phyloP scores from a whole-genome alignment of 345 rosid genomes.

The Populus deltoides region DNA sequence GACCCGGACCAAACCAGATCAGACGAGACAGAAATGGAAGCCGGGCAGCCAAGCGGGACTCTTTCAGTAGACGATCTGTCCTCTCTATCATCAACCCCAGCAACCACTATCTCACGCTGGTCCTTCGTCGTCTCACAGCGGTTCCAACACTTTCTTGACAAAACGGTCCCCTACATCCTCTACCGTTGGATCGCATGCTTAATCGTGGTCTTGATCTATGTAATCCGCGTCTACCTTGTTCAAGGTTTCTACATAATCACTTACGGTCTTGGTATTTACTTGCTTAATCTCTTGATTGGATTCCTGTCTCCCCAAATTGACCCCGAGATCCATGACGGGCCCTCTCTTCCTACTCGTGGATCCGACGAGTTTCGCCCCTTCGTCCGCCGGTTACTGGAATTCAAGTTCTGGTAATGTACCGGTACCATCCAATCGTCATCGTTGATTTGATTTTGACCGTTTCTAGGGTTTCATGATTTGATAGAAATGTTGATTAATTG shows the following conservation, averaged over 20 bases:
- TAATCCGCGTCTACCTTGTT: constrained; percentile 68
- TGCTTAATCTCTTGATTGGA: constrained; percentile 78
- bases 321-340: constrained; percentile 66
- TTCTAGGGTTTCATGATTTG: not conserved
- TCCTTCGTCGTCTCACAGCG: constrained; percentile 30
- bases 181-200: constrained; percentile 61
- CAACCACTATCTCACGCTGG: constrained; percentile 42
- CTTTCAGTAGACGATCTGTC: constrained; percentile 32
- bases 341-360: constrained; percentile 74
- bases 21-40: constrained; percentile 26
- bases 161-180: constrained; percentile 24
- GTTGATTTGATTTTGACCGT: not conserved
- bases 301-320: constrained; percentile 94
- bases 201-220: constrained; percentile 48
- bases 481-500: not conserved
- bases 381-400: constrained; percentile 87
- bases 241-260: constrained; percentile 91
- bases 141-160: constrained; percentile 31
- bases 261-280: constrained; percentile 82
- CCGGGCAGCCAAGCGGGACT: constrained; percentile 31
- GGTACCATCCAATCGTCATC: not conserved
- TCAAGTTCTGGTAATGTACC: constrained; percentile 68
- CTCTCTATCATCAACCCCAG: constrained; percentile 40
- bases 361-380: constrained; percentile 96
- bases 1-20: too few species aligned